phyloP scores from a whole-genome alignment of 176 grass and related monocot genomes.

The Bothriochloa decipiens region DNA sequence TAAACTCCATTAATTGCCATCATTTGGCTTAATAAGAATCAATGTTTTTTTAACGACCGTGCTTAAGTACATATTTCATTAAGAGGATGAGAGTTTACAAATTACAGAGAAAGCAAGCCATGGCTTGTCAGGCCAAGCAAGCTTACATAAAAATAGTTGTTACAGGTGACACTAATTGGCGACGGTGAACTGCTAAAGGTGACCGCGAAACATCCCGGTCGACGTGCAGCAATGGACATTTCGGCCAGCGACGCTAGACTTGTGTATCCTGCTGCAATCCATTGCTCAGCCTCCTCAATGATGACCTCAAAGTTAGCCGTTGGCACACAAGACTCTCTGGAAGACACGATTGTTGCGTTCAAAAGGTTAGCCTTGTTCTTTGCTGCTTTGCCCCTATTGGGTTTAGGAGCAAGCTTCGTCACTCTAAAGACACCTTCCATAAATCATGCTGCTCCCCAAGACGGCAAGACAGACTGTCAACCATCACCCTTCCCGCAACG shows the following conservation, averaged over 20 bases:
- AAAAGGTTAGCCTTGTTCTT: background rate
- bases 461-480: background rate
- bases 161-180: background rate
- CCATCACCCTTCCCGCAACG: background rate
- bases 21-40: background rate
- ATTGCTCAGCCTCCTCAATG: background rate
- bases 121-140: background rate
- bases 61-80: too few relatives aligned
- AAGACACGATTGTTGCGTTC: background rate
- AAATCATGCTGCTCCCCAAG: background rate
- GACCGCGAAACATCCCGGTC: background rate
- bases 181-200: background rate
- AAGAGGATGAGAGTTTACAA: too few relatives aligned
- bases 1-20: background rate
- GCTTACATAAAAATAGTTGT: background rate
- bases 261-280: background rate
- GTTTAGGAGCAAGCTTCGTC: background rate
- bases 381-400: background rate
- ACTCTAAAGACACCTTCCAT: background rate
- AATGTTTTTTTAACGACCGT: too few relatives aligned
- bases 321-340: background rate
- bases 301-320: background rate
- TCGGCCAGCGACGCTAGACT: background rate
- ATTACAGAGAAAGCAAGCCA: background rate
- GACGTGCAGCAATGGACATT: background rate